Evolutionary conservation across 1,139 yeast species (phyloP), one percentile per base, ranked within the genome.

Genomic region (Lodderomyces orthopsilosis): DNA sequence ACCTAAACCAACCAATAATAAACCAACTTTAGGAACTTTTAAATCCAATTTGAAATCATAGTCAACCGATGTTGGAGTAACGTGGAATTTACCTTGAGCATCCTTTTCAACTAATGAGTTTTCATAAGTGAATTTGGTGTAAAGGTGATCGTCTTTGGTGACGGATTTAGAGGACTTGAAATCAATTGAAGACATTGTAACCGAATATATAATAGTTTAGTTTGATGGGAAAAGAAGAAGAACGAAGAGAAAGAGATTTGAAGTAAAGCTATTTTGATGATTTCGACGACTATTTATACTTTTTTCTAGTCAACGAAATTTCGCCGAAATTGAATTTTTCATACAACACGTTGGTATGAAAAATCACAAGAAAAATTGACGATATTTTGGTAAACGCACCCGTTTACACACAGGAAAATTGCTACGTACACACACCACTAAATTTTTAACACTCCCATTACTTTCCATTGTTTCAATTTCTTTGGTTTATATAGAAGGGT

Each of bases 1-100:
- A 58, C 97, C 98, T 55, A 90, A 77, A 55, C 98, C 98, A 43
- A 91, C 97, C 53, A 91, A 77, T 81, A 91, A 70, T 51, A 91
- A 74, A 61, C 97, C 98, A 44, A 90, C 79, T 68, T 85, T 89
- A 54, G 96, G 96, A 44, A 85, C 83, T 51, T 75, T 77, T 62
- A 88, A 75, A 58, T 89, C 94, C 42, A 88, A 83, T 66, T 88
- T 87, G 76, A 91, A 91, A 60, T 89, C 85, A 62, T 89, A 88
- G 52, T 88, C 86, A 51, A 75, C 75, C 46, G 77, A 63, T 48
- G 85, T 79, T 17, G 95, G 95, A 19, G 84, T 81, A 44, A 90
- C 95, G 43, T 69, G 67, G 58, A 78, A 77, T 51, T 72, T 66
- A 41, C 89, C 94, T 26, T 73, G 73, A 33, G 53, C 48, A 72